phyloP scores from a whole-genome alignment of 192 early-diverging fungal species.

The Glomus cerebriforme region DNA sequence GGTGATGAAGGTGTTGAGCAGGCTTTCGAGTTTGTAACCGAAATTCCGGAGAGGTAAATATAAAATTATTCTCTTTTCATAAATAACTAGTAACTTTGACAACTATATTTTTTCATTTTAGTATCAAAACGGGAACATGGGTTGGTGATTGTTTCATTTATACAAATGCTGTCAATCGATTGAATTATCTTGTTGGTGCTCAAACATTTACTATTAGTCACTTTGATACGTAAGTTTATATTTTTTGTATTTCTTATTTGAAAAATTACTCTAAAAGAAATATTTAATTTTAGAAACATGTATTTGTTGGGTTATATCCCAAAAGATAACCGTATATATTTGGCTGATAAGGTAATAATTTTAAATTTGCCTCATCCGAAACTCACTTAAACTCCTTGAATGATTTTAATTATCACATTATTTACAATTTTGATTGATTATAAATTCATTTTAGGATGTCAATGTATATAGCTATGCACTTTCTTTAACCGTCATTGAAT shows the following conservation, averaged over 20 bases:
- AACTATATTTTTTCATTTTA: constrained; percentile 37
- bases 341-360: constrained; percentile 77
- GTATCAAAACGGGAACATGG: constrained; percentile 94
- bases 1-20: constrained; percentile 96
- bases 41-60: constrained; percentile 79
- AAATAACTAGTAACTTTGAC: constrained; percentile 1
- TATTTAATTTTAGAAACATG: constrained; percentile 55
- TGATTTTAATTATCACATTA: too few species aligned
- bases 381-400: not conserved
- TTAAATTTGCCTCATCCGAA: not conserved
- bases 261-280: not conserved
- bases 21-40: constrained; percentile 92
- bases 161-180: constrained; percentile 83
- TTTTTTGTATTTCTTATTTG: not conserved
- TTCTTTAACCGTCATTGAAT: constrained; percentile 94
- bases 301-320: constrained; percentile 94
- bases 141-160: constrained; percentile 99
- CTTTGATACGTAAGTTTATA: constrained; percentile 77
- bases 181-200: constrained; percentile 95
- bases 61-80: not conserved
- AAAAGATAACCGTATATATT: constrained; percentile 90
- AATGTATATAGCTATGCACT: constrained; percentile 88
- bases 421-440: not conserved
- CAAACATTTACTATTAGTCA: constrained; percentile 95
- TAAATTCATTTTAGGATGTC: constrained; percentile 62